Evolutionary conservation across 2,329 filamentous ascomycete genomes (phyloP), one percentile per base, ranked within the genome.

Genomic region (Colletotrichum nymphaeae): DNA sequence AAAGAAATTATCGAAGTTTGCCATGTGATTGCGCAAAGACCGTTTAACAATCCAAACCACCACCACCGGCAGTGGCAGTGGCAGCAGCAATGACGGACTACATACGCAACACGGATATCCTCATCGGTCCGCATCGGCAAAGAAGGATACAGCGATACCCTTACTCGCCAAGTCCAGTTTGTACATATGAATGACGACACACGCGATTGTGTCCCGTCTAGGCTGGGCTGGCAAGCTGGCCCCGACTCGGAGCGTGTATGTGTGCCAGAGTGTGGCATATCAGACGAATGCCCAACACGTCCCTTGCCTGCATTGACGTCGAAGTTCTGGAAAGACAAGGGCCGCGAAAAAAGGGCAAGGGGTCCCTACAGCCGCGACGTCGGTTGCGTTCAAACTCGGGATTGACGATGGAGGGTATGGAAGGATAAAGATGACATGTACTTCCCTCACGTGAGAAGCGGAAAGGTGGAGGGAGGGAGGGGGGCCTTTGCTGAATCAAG

Each of bases 301-400:
- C 30, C 49, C 53, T 28, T 16, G 26, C 14, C 32, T 57, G 55
- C 69, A 69, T 72, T 69, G 65, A 63, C 26, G 58, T 58, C 60
- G 28, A 30, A 30, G 49, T 72, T 72, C 65, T 72, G 69, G 69
- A 72, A 72, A 52, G 37, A 42, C 37, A 42, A 46, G 22, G 28
- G 35, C 14, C 16, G 37, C 32, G 32, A 4, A 11, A 12, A 12
- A 35, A 63, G 37, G 57, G 14, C 63, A 72, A 52, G 69, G 69
- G 64, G 52, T 7, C 63, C 56, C 3, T 19, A 52, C 58, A 24
- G 12, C 9, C 16, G 64, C 68, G 56, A 55, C 63, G 68, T 69
- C 57, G 35, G 52, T 35, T 8, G 0, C 32, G 11, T 49, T 49
- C n/a, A 46, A 46, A 49, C 68, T 53, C 60, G 63, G 35, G 63